Evolutionary conservation across 2,329 filamentous ascomycete genomes (phyloP), one percentile per base, ranked within the genome.

Genomic region (Claviceps sp.): DNA sequence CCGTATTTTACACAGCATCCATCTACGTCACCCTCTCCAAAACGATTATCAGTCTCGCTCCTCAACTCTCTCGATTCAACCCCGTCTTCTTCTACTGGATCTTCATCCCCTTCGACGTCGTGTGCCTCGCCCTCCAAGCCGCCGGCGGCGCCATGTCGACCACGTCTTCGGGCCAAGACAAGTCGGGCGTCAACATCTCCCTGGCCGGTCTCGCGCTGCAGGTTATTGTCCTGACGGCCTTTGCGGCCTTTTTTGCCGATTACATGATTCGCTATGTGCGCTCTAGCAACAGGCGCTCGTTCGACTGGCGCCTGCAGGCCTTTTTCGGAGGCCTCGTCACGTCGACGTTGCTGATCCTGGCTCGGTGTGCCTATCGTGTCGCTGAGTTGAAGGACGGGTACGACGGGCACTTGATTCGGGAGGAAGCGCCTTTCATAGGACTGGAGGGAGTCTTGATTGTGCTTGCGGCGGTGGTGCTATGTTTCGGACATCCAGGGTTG

Each of bases 301-400:
- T 65, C 8, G 55, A 54, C 46, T 64, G 62, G 60, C 62, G 68
- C 13, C 54, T 66, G 57, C 60, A 56, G 13, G 43, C 61, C 53
- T 85, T 84, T 62, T 67, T 81, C 47, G 52, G 61, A n/a, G 77
- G 74, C 44, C 67, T 84, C 26, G 61, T 67, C 0, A 59, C 76
- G 8, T 72, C 81, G 9, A 79, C 80, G 37, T 47, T 83, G 6
- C 71, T 77, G 46, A 79, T 86, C 59, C 73, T 85, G 47, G 72
- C 77, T 24, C 72, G 84, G 45, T 84, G 78, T 59, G 72, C 77
- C 50, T 86, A 79, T 64, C 77, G 84, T 54, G 78, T 85, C 38
- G 77, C 76, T 5, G 84, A 87, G 70, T 67, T 87, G 50, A 75
- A 73, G 55, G 73, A 82, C 37, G 83, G 83, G 4, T 86, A 82